A percentile compares a stretch with the other conserved stretches of the same genome.
These are phyloP conservation scores for Coemansia guatemalensis DNA, from an alignment of 192 early-diverging fungal species.

Conservation along the genomic window DNA sequence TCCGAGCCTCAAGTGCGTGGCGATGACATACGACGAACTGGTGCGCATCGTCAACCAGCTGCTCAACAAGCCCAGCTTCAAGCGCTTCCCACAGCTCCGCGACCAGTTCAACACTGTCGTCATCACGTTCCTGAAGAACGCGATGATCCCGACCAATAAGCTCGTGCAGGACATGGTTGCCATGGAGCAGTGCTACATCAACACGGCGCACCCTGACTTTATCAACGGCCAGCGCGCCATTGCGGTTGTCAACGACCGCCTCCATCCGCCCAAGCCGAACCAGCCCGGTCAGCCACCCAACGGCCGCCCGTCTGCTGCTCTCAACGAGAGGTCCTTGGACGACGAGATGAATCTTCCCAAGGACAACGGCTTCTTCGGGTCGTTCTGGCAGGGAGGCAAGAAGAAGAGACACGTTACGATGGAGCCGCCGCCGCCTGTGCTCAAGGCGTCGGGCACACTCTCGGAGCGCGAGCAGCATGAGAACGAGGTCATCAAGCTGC, in stretches of 20 bases:
- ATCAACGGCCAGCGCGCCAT: constrained; percentile 95
- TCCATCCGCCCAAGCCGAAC: constrained; percentile 67
- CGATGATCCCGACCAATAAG: constrained; percentile 89
- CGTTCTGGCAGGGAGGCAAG: constrained; percentile 91
- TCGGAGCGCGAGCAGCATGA: constrained; percentile 98
- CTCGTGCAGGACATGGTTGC: constrained; percentile 88
- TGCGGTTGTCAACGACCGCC: constrained; percentile 84
- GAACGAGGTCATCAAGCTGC: constrained; percentile 97
- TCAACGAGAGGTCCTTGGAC: constrained; percentile 52
- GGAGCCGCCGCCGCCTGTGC: constrained; percentile 64
- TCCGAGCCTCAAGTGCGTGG: constrained; percentile 92
- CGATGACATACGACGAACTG: constrained; percentile 97
- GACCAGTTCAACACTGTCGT: constrained; percentile 94
- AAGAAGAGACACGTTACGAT: constrained; percentile 71
- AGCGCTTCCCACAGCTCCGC: constrained; percentile 93
- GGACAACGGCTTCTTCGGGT: constrained; percentile 92
- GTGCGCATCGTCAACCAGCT: constrained; percentile 92
- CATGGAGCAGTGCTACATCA: constrained; percentile 96
- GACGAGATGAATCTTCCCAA: constrained; percentile 63
- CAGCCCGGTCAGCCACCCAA: constrained; percentile 23
- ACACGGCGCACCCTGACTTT: constrained; percentile 99
- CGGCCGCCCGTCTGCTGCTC: constrained; percentile 35
- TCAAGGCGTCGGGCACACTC: constrained; percentile 93
- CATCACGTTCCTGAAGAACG: constrained; percentile 91
- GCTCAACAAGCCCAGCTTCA: constrained; percentile 90